Evolutionary conservation across 1,284 basidiomycete species (phyloP).

Genomic region (Rhodotorula sp.): DNA sequence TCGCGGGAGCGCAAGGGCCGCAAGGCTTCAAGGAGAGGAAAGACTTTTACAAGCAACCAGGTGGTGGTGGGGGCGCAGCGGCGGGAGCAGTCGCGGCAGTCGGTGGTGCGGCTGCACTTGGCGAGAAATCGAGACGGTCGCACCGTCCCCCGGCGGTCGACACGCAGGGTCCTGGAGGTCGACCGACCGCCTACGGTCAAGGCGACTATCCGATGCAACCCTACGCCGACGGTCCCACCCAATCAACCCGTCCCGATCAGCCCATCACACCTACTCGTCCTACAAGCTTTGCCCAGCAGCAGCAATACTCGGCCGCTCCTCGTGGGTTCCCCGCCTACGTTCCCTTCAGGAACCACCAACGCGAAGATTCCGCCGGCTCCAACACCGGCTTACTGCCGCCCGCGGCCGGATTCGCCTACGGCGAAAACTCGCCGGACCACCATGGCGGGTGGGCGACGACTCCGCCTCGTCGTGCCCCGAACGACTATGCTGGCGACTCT

Average conservation of each 20-base stretch:
- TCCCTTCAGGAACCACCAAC: not conserved
- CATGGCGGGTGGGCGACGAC: not conserved
- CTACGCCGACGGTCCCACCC: not conserved
- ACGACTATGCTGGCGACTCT: conserved; percentile 4
- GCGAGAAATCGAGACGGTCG: not conserved
- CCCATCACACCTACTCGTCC: not conserved
- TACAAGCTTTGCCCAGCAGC: not conserved
- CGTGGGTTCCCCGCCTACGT: not conserved
- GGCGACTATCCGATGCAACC: not conserved
- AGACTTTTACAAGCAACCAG: not conserved
- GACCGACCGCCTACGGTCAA: not conserved
- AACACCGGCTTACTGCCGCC: not conserved
- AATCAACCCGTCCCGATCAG: not conserved
- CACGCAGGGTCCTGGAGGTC: not conserved
- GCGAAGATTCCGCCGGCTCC: conserved; percentile 6
- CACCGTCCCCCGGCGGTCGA: not conserved
- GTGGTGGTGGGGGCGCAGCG: not conserved
- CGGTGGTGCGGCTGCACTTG: not conserved
- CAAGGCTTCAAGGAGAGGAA: not conserved
- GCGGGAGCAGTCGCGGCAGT: not conserved
- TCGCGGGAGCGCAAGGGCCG: not conserved
- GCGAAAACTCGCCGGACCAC: not conserved
- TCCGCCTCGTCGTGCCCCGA: conserved; percentile 3
- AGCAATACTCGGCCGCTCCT: not conserved
- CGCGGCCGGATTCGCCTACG: conserved; percentile 5